These are phyloP conservation scores for Apophysomyces ossiformis DNA, from an alignment of 371 early-diverging fungal species.

Conservation along the genomic window DNA sequence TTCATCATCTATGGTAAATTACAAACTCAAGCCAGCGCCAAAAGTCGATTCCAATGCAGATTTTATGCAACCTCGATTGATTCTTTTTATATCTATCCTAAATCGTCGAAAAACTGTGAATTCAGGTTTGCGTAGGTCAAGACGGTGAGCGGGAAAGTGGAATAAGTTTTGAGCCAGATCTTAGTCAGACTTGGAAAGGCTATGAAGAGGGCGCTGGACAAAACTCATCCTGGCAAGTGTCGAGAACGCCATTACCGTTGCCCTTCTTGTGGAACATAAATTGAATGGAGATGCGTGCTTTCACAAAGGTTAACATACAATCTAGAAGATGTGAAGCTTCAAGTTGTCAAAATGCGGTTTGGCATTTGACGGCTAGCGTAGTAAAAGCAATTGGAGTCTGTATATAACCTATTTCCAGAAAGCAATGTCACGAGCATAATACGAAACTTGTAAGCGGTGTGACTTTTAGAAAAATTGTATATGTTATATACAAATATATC, in stretches of 20 bases:
- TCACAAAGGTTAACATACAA: background rate
- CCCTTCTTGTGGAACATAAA: background rate
- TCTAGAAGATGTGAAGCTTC: background rate
- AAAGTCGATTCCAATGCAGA: constrained; percentile 3
- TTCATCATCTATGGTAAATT: background rate
- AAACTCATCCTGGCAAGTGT: background rate
- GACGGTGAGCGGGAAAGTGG: background rate
- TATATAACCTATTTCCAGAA: no score
- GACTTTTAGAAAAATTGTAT: no score
- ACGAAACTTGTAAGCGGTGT: no score
- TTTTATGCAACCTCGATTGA: background rate
- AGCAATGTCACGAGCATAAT: no score
- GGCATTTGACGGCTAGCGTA: no score
- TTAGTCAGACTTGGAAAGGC: background rate
- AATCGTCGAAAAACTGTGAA: background rate
- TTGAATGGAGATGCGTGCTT: background rate
- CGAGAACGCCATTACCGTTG: background rate
- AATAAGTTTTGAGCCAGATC: background rate
- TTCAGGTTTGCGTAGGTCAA: background rate
- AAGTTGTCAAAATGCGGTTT: no score
- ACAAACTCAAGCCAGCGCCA: background rate
- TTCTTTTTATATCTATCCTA: background rate
- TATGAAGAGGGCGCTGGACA: background rate
- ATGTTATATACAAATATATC: no score
- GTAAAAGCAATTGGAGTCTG: no score